Percentiles rank a stretch among this genome's conserved stretches.
These are phyloP conservation scores for Astragalus membranaceus DNA, from an alignment of 306 rosid species.

Conservation along the genomic window DNA sequence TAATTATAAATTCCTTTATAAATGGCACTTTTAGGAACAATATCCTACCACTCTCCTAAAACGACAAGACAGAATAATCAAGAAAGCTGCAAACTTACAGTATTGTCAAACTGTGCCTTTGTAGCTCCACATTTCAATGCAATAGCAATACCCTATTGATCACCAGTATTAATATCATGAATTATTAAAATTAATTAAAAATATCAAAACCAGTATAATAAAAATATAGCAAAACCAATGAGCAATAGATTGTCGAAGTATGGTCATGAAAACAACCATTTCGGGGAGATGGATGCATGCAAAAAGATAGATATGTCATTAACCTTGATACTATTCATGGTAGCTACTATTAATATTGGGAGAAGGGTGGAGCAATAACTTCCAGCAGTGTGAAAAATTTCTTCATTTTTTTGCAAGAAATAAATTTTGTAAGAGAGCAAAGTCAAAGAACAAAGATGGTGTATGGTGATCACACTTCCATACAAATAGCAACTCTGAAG, in stretches of 20 bases:
- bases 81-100: constrained; percentile 46
- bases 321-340: no score
- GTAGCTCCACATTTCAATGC: constrained; percentile 96
- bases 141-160: constrained; percentile 72
- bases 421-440: background rate
- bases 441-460: background rate
- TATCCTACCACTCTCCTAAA: background rate
- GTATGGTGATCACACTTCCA: background rate
- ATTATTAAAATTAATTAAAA: background rate
- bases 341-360: background rate
- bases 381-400: background rate
- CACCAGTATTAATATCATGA: constrained; percentile 15
- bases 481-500: no score
- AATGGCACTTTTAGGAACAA: background rate
- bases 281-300: background rate
- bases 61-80: background rate
- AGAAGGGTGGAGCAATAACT: background rate
- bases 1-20: background rate
- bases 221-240: background rate
- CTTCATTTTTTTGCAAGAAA: background rate
- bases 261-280: background rate
- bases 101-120: constrained; percentile 87
- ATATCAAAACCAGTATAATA: background rate
- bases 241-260: background rate
- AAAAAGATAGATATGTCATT: background rate